phyloP scores from a whole-genome alignment of 2,329 filamentous ascomycete species.

The Fusarium protoensiforme region DNA sequence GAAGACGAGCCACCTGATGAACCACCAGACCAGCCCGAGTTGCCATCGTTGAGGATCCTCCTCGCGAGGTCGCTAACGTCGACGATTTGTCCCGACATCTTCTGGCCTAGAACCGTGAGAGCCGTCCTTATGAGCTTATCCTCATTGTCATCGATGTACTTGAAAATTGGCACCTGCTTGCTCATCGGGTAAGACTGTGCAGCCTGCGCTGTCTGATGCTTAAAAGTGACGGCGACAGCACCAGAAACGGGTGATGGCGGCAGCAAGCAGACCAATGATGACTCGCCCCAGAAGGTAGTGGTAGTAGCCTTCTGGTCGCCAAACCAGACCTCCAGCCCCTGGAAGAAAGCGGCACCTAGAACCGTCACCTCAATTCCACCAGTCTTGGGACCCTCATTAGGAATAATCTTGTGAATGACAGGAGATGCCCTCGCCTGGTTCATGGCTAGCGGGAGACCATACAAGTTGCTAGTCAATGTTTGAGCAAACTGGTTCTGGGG shows the following conservation, averaged over 20 bases:
- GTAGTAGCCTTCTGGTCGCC: conserved; percentile 73
- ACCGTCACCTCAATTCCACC: conserved; percentile 91
- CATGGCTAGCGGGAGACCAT: conserved; percentile 60
- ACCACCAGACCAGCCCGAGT: conserved; percentile 59
- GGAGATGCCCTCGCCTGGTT: conserved; percentile 60
- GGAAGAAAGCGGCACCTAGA: conserved; percentile 82
- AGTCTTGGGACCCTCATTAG: conserved; percentile 81
- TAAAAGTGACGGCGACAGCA: conserved; percentile 77
- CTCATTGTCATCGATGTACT: conserved; percentile 78
- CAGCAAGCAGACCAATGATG: conserved; percentile 81
- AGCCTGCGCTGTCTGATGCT: conserved; percentile 58
- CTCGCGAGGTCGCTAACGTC: conserved; percentile 72
- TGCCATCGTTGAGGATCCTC: conserved; percentile 65
- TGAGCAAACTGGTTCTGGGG: conserved; percentile 58
- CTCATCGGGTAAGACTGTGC: conserved; percentile 50
- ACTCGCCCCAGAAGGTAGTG: conserved; percentile 83
- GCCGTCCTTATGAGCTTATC: conserved; percentile 76
- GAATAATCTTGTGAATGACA: conserved; percentile 85
- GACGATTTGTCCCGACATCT: conserved; percentile 71
- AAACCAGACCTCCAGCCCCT: conserved; percentile 84
- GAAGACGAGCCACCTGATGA: conserved; percentile 53
- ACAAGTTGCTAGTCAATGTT: conserved; percentile 60
- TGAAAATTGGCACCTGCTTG: conserved; percentile 68
- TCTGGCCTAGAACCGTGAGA: conserved; percentile 71
- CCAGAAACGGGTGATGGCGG: conserved; percentile 77